Evolutionary conservation across 177 flowering plant genomes (phyloP), one percentile per base, ranked within the genome.

Genomic region (Telopea speciosissima): DNA sequence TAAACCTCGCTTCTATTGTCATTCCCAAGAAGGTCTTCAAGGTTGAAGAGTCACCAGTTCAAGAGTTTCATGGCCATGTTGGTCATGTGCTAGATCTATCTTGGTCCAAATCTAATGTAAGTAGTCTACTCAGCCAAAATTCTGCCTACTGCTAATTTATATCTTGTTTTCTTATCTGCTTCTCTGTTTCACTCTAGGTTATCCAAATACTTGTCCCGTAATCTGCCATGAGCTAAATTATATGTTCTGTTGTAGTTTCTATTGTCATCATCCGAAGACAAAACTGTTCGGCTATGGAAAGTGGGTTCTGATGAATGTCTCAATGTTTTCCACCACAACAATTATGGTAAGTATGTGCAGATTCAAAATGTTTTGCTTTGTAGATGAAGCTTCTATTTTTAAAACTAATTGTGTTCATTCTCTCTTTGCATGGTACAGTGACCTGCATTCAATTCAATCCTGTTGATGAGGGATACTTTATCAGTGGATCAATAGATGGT

Each of bases 391-490:
- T 45, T 26, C 60, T 45, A 24, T 52, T 24, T 28, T n/a, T 21
- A 31, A 68, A 75, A 28, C 62, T 31, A 62, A 65, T 63, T 62
- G 6, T 67, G 17, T 70, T 62, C 25, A 31, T 68, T 52, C 16
- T n/a, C 10, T 70, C 62, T 71, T 75, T 67, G 33, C 56, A 58
- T 80, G 77, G 62, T 44, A 78, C 88, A 94, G 97, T 92, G 78
- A 90, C 99, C 54, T 90, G 99, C 79, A 74, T 87, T 70, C 93
- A 95, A 68, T 92, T 95, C 89, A 88, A 89, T 70, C 99, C 99
- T 22, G 72, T 83, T 52, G 85, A 90, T 76, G 89, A 90, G 13
- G 82, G 82, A 67, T 81, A 81, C 82, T 92, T 95, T 82, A 82
- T 91, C 73, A 92, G 90, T 71, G 99, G 99, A 58, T 95, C 90